Percentiles rank a stretch among this genome's conserved stretches.
phyloP scores from a whole-genome alignment of 192 early-diverging fungal genomes.

The Backusella tuberculispora region DNA sequence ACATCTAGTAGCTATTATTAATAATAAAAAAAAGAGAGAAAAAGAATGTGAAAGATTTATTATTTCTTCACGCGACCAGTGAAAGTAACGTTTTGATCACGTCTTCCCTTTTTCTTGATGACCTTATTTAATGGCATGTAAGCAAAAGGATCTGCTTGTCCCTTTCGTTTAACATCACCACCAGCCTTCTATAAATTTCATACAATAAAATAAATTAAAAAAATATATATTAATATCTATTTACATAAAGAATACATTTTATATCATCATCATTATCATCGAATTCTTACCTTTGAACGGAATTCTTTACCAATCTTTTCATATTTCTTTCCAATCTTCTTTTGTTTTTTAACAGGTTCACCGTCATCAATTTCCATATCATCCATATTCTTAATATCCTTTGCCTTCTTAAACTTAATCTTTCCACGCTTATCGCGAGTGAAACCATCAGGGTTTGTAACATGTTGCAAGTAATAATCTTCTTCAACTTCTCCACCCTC shows the following conservation, averaged over 20 bases:
- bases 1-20: not conserved
- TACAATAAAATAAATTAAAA: not conserved
- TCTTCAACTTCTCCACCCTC: slow-evolving; percentile 57
- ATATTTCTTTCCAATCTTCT: slow-evolving; percentile 33
- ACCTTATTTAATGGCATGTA: slow-evolving; percentile 85
- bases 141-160: slow-evolving; percentile 90
- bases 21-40: not conserved
- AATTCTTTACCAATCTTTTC: slow-evolving; percentile 74
- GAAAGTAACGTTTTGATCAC: slow-evolving; percentile 42
- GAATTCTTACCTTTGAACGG: slow-evolving; percentile 63
- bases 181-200: slow-evolving; percentile 60
- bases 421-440: slow-evolving; percentile 79
- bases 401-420: slow-evolving; percentile 89
- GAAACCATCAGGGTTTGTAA: slow-evolving; percentile 82
- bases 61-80: slow-evolving; percentile 47
- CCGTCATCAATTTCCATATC: slow-evolving; percentile 72
- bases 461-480: slow-evolving; percentile 85
- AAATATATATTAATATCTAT: not conserved
- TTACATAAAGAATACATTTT: not conserved
- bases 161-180: slow-evolving; percentile 91
- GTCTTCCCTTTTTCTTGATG: slow-evolving; percentile 66
- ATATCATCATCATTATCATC: too few relatives aligned
- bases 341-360: slow-evolving; percentile 46
- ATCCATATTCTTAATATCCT: slow-evolving; percentile 54
- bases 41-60: not conserved